Conservation (phyloP, 495 filamentous ascomycete genomes). For the Cairneyella variabilis region DNA sequence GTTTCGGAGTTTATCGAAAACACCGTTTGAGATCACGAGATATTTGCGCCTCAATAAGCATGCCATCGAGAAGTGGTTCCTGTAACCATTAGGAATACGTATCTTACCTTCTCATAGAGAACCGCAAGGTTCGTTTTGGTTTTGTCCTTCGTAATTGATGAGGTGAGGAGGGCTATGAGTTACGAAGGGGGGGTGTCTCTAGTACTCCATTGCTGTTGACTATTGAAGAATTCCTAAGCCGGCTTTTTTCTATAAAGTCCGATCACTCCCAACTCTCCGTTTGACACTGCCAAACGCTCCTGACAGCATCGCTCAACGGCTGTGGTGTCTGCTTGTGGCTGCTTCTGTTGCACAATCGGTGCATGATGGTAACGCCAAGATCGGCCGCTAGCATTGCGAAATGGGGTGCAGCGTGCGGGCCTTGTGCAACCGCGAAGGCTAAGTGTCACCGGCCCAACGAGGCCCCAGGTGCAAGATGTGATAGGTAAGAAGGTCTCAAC, state of each 20-base stretch:
- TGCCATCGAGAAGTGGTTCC: too few relatives aligned
- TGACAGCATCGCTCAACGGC: neutral
- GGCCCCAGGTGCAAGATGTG: conserved; percentile 1
- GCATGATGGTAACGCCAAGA: conserved; percentile 1
- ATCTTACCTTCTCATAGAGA: too few relatives aligned
- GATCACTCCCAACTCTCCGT: neutral
- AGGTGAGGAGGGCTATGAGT: neutral
- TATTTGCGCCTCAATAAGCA: too few relatives aligned
- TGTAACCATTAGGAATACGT: too few relatives aligned
- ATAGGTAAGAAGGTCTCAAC: conserved; percentile 26
- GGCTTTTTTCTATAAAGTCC: too few relatives aligned
- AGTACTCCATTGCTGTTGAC: neutral
- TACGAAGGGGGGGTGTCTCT: neutral
- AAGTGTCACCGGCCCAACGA: conserved; percentile 27
- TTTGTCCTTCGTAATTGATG: too few relatives aligned
- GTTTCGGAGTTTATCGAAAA: neutral
- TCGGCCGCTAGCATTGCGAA: conserved; percentile 26
- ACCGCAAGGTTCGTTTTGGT: too few relatives aligned
- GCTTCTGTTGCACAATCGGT: too few relatives aligned
- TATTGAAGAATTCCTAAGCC: neutral
- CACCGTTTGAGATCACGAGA: neutral
- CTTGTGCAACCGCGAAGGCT: conserved; percentile 33
- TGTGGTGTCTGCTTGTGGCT: too few relatives aligned
- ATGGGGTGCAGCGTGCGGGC: conserved; percentile 35
- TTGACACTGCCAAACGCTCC: neutral